Conservation (phyloP, 305 asterid genomes). For the Plantago rigida region DNA sequence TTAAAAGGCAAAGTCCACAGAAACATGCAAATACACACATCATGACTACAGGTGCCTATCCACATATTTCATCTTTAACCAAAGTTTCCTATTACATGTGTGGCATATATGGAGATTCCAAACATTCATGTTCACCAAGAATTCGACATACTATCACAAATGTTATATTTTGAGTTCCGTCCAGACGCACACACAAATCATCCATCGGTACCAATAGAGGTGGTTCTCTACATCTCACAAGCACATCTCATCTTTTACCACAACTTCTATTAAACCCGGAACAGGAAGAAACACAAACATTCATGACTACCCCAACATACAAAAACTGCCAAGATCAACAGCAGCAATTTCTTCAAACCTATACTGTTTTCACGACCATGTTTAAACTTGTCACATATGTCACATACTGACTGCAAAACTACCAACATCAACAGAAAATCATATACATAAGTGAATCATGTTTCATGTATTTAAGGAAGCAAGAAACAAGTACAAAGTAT, state of each 20-base stretch:
- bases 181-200: too few species aligned
- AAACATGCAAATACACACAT: not conserved
- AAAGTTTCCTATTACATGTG: not conserved
- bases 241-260: too few species aligned
- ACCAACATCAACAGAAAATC: conserved; percentile 8
- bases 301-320: not conserved
- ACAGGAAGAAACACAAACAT: too few species aligned
- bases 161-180: too few species aligned
- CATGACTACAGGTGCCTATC: not conserved
- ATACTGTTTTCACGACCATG: conserved; percentile 1
- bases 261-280: too few species aligned
- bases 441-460: conserved; percentile 4
- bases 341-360: conserved; percentile 19
- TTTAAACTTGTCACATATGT: not conserved
- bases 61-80: not conserved
- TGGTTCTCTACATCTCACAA: too few species aligned
- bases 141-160: too few species aligned
- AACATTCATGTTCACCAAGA: too few species aligned
- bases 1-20: not conserved
- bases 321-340: conserved; percentile 3
- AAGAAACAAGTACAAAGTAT: conserved; percentile 1
- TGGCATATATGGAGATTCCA: not conserved
- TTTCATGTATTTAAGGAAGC: conserved; percentile 16
- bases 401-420: conserved; percentile 3
- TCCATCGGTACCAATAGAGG: too few species aligned